phyloP scores from a whole-genome alignment of 176 grass and related monocot genomes.

The Phyllostachys edulis region DNA sequence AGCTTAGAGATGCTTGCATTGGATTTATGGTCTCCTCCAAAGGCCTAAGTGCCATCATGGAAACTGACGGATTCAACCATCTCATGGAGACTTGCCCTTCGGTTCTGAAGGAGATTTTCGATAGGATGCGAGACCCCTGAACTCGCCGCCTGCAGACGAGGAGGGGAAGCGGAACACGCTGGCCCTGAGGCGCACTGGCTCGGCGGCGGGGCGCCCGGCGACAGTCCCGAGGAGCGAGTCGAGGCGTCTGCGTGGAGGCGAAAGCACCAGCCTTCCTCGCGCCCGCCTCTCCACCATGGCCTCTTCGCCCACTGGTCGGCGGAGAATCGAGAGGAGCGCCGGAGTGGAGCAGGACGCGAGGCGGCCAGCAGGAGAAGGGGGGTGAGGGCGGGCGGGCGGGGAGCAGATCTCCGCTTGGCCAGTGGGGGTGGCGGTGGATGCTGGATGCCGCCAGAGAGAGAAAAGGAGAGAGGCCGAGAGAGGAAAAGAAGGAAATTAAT shows the following conservation, averaged over 20 bases:
- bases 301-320: no score
- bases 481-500: no score
- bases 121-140: conserved; percentile 38
- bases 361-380: no score
- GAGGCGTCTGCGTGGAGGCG: conserved; percentile 65
- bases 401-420: no score
- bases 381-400: no score
- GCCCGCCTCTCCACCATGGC: conserved; percentile 59
- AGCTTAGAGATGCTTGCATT: not conserved
- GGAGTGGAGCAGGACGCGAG: no score
- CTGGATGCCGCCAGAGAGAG: no score
- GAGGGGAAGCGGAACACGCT: conserved; percentile 64
- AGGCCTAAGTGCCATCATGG: not conserved
- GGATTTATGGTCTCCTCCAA: not conserved
- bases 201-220: not conserved
- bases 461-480: no score
- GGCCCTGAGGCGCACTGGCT: conserved; percentile 49
- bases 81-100: not conserved
- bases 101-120: not conserved
- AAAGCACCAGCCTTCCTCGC: conserved; percentile 74
- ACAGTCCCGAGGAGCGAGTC: conserved; percentile 58
- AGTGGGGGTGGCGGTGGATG: no score
- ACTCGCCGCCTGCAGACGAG: conserved; percentile 31
- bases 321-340: no score
- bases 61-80: not conserved